Evolutionary conservation across 805 yeast species (phyloP).

Genomic region (Dipodascus geniculatus): DNA sequence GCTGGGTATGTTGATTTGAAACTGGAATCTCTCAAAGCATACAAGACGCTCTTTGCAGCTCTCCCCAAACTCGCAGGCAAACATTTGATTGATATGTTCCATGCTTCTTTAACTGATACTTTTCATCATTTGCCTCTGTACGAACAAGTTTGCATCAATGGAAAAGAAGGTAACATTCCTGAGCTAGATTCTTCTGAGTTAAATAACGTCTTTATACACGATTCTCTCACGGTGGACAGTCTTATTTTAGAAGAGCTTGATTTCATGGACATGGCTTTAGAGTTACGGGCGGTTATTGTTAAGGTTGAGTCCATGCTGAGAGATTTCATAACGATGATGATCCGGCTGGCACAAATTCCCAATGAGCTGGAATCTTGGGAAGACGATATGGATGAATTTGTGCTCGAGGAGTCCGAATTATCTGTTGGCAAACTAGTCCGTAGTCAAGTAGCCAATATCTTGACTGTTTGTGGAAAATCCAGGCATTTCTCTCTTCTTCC

Average conservation of each 20-base stretch:
- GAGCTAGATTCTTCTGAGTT: background rate
- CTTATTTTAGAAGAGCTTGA: background rate
- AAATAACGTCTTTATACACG: background rate
- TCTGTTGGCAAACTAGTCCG: constrained; percentile 44
- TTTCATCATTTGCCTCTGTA: background rate
- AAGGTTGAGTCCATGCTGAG: background rate
- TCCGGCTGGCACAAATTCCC: background rate
- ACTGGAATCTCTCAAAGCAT: background rate
- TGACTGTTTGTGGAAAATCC: background rate
- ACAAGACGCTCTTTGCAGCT: background rate
- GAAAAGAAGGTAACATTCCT: background rate
- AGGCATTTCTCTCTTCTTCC: background rate
- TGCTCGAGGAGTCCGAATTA: constrained; percentile 65
- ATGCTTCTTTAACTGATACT: background rate
- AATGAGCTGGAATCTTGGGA: constrained; percentile 28
- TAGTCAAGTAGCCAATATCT: constrained; percentile 45
- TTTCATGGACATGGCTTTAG: constrained; percentile 1
- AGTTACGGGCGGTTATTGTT: background rate
- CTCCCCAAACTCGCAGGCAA: background rate
- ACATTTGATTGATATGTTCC: background rate
- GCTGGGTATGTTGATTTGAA: background rate
- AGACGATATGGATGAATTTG: constrained; percentile 55
- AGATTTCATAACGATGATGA: background rate
- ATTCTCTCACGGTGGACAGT: background rate
- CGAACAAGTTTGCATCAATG: background rate